Evolutionary conservation across 257 asterid species (phyloP).

Genomic region (Catharanthus roseus): DNA sequence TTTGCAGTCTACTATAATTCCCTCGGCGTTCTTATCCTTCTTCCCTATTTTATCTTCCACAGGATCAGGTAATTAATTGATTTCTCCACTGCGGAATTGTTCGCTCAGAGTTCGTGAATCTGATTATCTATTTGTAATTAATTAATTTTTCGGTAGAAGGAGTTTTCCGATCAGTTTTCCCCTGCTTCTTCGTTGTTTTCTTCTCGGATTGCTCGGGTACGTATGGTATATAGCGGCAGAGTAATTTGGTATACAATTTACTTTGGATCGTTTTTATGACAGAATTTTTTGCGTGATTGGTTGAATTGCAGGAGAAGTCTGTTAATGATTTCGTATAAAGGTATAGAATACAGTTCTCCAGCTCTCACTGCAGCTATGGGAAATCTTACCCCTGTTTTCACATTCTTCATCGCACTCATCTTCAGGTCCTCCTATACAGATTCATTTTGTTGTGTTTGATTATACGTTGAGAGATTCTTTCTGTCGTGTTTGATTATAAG

Average conservation of each 20-base stretch:
- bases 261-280: too few species aligned
- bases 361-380: constrained; percentile 21
- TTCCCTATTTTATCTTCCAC: constrained; percentile 26
- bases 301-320: constrained; percentile 14
- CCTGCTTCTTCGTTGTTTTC: constrained; percentile 21
- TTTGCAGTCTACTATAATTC: constrained; percentile 25
- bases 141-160: too few species aligned
- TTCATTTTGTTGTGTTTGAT: too few species aligned
- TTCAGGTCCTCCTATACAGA: constrained; percentile 17
- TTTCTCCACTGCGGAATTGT: too few species aligned
- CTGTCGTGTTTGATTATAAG: too few species aligned
- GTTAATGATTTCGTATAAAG: constrained; percentile 14
- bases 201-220: constrained; percentile 31
- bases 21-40: constrained; percentile 26
- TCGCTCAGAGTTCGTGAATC: not conserved
- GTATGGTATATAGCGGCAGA: too few species aligned
- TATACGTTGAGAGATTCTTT: too few species aligned
- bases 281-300: too few species aligned
- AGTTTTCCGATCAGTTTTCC: constrained; percentile 16
- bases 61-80: constrained; percentile 21
- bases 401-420: constrained; percentile 20
- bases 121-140: too few species aligned
- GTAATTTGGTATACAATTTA: too few species aligned
- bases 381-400: constrained; percentile 19
- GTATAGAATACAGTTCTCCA: constrained; percentile 17